Evolutionary conservation across 257 asterid species (phyloP).

Genomic region (Jaltomata sinuosa): DNA sequence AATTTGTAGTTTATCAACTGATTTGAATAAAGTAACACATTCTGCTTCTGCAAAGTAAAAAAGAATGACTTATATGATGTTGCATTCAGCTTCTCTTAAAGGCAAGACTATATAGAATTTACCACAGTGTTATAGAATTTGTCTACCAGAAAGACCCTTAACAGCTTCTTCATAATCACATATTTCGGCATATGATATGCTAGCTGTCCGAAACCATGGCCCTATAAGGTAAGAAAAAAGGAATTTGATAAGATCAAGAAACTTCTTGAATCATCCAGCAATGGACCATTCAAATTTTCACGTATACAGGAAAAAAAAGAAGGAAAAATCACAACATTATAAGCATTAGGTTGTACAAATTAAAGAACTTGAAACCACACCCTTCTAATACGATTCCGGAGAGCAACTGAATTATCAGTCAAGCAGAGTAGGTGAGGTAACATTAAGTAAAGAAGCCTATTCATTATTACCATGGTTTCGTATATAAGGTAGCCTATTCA

Average conservation of each 20-base stretch:
- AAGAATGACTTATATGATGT: not conserved
- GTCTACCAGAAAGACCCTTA: slow-evolving; percentile 57
- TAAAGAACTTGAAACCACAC: not conserved
- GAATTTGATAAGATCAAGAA: not conserved
- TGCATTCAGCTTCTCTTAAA: slow-evolving; percentile 1
- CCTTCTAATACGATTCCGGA: not conserved
- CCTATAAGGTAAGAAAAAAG: slow-evolving; percentile 34
- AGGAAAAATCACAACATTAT: not conserved
- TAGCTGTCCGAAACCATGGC: slow-evolving; percentile 90
- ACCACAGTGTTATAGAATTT: not conserved
- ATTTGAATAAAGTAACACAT: slow-evolving; percentile 39
- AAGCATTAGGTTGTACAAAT: not conserved
- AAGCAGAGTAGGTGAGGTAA: not conserved
- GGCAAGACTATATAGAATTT: not conserved
- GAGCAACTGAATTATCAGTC: not conserved
- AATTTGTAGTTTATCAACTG: slow-evolving; percentile 33
- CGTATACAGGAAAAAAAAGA: not conserved
- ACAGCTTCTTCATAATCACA: slow-evolving; percentile 58
- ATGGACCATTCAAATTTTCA: not conserved
- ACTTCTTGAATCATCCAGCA: not conserved
- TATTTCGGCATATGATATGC: slow-evolving; percentile 69
- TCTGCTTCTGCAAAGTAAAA: slow-evolving; percentile 46
- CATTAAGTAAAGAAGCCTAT: not conserved
- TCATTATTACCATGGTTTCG: not conserved
- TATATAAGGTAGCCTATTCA: not conserved